Evolutionary conservation across 2,329 filamentous ascomycete species (phyloP).

Genomic region (Microdochium bolleyi): DNA sequence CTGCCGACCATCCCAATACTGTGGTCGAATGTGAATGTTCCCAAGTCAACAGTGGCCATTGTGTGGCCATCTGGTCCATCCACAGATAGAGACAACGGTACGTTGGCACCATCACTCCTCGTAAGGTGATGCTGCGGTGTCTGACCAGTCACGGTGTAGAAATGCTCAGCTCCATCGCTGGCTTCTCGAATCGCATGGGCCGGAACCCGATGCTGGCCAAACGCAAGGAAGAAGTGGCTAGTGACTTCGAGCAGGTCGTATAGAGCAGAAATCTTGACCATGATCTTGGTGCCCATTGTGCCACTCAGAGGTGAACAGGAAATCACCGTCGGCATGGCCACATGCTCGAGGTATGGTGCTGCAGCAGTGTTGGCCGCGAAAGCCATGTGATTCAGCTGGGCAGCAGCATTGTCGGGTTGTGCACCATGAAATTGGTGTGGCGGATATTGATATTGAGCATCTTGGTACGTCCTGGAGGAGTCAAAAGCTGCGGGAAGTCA

Average conservation of each 20-base stretch:
- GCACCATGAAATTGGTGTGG: slow-evolving; percentile 37
- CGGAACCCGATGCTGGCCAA: slow-evolving; percentile 69
- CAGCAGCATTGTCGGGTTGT: slow-evolving; percentile 39
- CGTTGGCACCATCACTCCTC: slow-evolving; percentile 37
- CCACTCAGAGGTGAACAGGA: slow-evolving; percentile 66
- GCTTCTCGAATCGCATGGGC: slow-evolving; percentile 56
- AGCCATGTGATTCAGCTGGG: slow-evolving; percentile 46
- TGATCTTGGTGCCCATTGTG: slow-evolving; percentile 59
- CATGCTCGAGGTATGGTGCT: slow-evolving; percentile 26
- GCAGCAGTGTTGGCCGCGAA: slow-evolving; percentile 53
- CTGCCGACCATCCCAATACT: slow-evolving; percentile 23
- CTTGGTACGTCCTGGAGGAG: slow-evolving; percentile 52
- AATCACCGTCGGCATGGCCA: slow-evolving; percentile 52
- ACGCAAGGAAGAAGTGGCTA: slow-evolving; percentile 59
- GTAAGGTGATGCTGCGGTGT: slow-evolving; percentile 55
- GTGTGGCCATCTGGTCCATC: slow-evolving; percentile 44
- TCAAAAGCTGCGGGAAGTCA: slow-evolving; percentile 43
- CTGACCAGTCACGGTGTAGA: slow-evolving; percentile 65
- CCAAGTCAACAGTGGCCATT: slow-evolving; percentile 38
- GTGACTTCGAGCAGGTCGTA: slow-evolving; percentile 61
- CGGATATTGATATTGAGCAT: slow-evolving; percentile 45
- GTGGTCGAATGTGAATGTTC: slow-evolving; percentile 36
- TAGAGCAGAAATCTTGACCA: slow-evolving; percentile 65
- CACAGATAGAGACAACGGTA: slow-evolving; percentile 46
- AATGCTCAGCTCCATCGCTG: slow-evolving; percentile 51